These are phyloP conservation scores for Strigomonas culicis DNA, from an alignment of 208 protist species.

Conservation along the genomic window DNA sequence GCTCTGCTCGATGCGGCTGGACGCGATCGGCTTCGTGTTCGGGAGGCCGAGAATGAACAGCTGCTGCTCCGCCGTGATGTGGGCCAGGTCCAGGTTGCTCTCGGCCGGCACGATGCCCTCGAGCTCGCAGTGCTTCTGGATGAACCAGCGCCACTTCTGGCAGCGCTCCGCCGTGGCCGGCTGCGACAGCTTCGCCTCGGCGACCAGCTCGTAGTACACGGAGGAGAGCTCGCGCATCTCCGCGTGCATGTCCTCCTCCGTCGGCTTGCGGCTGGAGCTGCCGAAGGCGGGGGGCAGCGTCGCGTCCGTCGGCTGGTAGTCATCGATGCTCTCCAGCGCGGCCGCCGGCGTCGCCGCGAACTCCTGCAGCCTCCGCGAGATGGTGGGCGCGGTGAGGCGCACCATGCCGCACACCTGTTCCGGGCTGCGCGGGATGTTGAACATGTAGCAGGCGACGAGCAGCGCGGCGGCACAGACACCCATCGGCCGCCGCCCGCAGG, in stretches of 20 bases:
- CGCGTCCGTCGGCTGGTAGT: slow-evolving; percentile 48
- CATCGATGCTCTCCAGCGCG: slow-evolving; percentile 66
- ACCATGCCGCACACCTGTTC: slow-evolving; percentile 89
- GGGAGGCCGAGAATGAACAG: slow-evolving; percentile 79
- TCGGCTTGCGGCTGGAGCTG: slow-evolving; percentile 35
- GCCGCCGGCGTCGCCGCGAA: slow-evolving; percentile 79
- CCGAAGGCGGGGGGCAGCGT: slow-evolving; percentile 79
- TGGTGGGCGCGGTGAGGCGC: slow-evolving; percentile 74
- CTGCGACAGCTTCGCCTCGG: slow-evolving; percentile 74
- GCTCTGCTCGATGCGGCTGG: slow-evolving; percentile 49
- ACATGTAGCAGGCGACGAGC: slow-evolving; percentile 85
- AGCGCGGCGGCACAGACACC: slow-evolving; percentile 87
- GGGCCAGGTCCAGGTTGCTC: slow-evolving; percentile 52
- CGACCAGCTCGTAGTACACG: slow-evolving; percentile 83
- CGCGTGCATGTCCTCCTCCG: slow-evolving; percentile 62
- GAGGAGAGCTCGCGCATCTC: slow-evolving; percentile 73
- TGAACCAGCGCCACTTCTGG: slow-evolving; percentile 74
- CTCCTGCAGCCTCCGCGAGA: slow-evolving; percentile 76
- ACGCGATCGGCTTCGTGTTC: slow-evolving; percentile 68
- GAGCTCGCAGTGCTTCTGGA: slow-evolving; percentile 68
- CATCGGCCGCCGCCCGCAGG: slow-evolving; percentile 83
- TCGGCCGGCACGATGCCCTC: slow-evolving; percentile 48
- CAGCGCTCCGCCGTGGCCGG: slow-evolving; percentile 72
- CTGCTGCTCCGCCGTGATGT: slow-evolving; percentile 64
- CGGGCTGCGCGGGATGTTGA: slow-evolving; percentile 66